Evolutionary conservation across 1,284 basidiomycete species (phyloP), one percentile per base, ranked within the genome.

Genomic region (Austroboletus novae-zelandiae): DNA sequence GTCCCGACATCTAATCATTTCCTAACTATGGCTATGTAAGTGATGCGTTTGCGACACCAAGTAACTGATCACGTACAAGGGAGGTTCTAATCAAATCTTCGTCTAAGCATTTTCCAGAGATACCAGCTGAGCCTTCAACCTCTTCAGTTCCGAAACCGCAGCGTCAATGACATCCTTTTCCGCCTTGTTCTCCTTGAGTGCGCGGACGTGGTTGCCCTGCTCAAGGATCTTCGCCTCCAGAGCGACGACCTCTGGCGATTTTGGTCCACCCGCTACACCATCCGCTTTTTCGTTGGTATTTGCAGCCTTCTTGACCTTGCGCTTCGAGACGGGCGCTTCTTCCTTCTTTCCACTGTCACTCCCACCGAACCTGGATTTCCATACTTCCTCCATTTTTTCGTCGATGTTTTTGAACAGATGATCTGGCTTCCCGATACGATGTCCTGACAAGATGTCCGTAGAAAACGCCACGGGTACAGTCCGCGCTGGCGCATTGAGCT

Each of bases 381-480:
- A 98, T 10, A 81, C 77, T 34, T 91, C 86, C 37, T 87, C 89
- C 84, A 91, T 90, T 70, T 85, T 89, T 59, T 94, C 91, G 53
- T 98, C 93, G 58, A 99, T 98, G 65, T 83, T 86, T 75, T 91
- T 93, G 79, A 99, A 98, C 58, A 99, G 72, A 71, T 98, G 90
- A 45, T 84, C 88, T 8, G 96, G 92, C 59, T 81, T 86, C 50
- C 92, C 91, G 54, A 98, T 85, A 48, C 73, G 77, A 73, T 98
- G 96, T 0, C 94, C 94, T 0, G 85, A 81, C 31, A 97, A 78
- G 51, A 99, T 85, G 67, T 98, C 96, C 57, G 86, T 84, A 11
- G 80, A 74, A 51, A 91, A 64, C 17, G 74, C 74, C 36, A 79
- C 76, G 2, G 92, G 86, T 1, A 97, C 82, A 10, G 80, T 74